Conservation (phyloP, 306 rosid species). For the Cicer yamashitae region DNA sequence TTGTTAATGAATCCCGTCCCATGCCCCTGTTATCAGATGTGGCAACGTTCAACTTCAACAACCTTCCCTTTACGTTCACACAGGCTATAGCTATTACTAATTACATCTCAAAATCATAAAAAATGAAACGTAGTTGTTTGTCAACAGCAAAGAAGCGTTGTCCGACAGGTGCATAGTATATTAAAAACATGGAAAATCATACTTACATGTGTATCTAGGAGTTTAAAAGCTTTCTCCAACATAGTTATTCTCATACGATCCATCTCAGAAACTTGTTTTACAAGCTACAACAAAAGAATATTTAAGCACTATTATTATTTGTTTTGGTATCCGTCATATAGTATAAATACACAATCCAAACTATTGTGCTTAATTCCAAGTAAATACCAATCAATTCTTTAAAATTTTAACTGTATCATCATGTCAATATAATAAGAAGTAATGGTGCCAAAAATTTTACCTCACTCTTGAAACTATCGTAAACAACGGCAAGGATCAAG, state of each 20-base stretch:
- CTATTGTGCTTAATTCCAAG: conserved; percentile 5
- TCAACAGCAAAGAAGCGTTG: conserved; percentile 11
- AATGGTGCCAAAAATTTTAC: conserved; percentile 51
- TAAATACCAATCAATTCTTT: conserved; percentile 22
- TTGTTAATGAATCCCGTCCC: not conserved
- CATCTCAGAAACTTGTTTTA: conserved; percentile 76
- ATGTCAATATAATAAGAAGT: conserved; percentile 9
- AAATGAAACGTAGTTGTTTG: conserved; percentile 33
- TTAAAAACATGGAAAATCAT: conserved; percentile 20
- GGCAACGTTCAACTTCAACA: not conserved
- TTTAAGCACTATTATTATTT: conserved; percentile 39
- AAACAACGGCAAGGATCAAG: conserved; percentile 96
- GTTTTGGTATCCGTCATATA: conserved; percentile 39
- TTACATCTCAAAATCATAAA: conserved; percentile 5
- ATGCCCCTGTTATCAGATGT: not conserved
- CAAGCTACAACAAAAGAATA: conserved; percentile 67
- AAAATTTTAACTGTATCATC: conserved; percentile 23
- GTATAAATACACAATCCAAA: conserved; percentile 35
- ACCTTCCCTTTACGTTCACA: conserved; percentile 9
- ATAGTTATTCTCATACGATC: conserved; percentile 67
- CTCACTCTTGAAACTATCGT: conserved; percentile 92
- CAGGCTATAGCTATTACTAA: conserved; percentile 11
- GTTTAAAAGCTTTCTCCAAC: conserved; percentile 79
- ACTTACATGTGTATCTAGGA: conserved; percentile 78
- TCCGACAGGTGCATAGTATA: conserved; percentile 5